These are phyloP conservation scores for Sergeia podlipaevii DNA, from an alignment of 208 protist genomes.

Conservation along the genomic window DNA sequence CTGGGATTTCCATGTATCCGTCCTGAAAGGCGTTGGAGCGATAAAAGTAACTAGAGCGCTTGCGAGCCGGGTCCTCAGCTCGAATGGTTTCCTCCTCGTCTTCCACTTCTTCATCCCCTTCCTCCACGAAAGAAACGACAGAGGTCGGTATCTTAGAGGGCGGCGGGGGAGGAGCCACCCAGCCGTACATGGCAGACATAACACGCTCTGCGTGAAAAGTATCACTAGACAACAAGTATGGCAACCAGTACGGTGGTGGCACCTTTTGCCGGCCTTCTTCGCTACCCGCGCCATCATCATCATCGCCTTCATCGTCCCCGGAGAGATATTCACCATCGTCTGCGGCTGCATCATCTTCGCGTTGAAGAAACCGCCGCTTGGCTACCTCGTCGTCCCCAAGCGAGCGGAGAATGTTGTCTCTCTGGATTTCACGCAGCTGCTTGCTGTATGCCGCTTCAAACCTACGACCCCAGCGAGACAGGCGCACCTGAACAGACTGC, in stretches of 20 bases:
- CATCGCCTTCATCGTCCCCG: background rate
- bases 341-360: constrained; percentile 14
- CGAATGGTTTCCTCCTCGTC: constrained; percentile 15
- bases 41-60: constrained; percentile 13
- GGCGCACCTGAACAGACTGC: background rate
- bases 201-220: constrained; percentile 40
- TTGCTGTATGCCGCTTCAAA: constrained; percentile 5
- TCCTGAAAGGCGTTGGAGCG: constrained; percentile 11
- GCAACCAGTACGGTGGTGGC: constrained; percentile 62
- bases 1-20: background rate
- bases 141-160: constrained; percentile 7
- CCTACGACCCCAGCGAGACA: background rate
- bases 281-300: background rate
- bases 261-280: constrained; percentile 1
- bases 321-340: constrained; percentile 3
- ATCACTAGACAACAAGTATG: constrained; percentile 59
- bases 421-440: background rate
- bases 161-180: constrained; percentile 34
- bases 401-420: background rate
- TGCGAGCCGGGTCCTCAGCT: constrained; percentile 15
- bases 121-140: background rate
- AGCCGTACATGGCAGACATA: constrained; percentile 69
- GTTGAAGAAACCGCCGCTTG: background rate
- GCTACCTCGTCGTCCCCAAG: constrained; percentile 3
- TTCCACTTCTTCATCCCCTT: background rate